Evolutionary conservation across 148 eudicot genomes (phyloP).

Genomic region (Rhododendron ferrugineum): DNA sequence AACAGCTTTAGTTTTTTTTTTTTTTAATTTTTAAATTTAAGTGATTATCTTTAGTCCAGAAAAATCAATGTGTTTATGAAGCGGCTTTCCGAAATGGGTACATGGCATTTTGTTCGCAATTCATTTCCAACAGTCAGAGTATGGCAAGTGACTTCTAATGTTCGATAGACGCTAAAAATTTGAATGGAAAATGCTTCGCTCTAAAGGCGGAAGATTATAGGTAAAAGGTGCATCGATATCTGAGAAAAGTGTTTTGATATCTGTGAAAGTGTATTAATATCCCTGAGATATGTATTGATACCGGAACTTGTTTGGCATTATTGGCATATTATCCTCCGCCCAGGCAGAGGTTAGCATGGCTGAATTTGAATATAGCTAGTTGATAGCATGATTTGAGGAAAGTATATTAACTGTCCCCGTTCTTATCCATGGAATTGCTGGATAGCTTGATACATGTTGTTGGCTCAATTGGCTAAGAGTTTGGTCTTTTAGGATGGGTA

Average conservation of each 20-base stretch:
- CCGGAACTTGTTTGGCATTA: no score
- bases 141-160: background rate
- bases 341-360: no score
- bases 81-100: background rate
- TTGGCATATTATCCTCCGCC: no score
- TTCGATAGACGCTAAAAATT: background rate
- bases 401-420: background rate
- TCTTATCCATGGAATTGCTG: background rate
- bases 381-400: background rate
- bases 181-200: background rate
- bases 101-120: background rate
- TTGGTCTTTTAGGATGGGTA: background rate
- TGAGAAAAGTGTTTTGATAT: no score
- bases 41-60: background rate
- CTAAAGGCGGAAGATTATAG: no score
- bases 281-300: no score
- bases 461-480: background rate
- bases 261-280: no score
- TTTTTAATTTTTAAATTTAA: background rate
- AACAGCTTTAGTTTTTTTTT: background rate
- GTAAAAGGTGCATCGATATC: no score
- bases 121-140: background rate
- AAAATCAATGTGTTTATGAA: background rate
- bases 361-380: background rate
- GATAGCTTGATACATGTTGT: background rate